Evolutionary conservation across 2,329 filamentous ascomycete genomes (phyloP).

Genomic region (Pyrenophora graminea): DNA sequence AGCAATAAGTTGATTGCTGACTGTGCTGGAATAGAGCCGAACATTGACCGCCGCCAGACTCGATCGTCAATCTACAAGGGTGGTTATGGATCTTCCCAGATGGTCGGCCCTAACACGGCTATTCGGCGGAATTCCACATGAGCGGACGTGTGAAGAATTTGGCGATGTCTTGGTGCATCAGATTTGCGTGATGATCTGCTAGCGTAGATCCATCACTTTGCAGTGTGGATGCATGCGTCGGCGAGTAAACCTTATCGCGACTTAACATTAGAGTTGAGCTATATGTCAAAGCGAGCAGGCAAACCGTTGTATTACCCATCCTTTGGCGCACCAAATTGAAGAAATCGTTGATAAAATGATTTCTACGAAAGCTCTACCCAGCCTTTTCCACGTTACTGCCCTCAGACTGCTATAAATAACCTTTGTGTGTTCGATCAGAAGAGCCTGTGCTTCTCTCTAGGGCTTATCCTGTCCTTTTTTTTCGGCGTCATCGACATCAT

Average conservation of each 20-base stretch:
- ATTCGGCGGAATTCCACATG: neutral
- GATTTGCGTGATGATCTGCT: neutral
- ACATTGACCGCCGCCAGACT: neutral
- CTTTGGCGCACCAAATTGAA: too few relatives aligned
- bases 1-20: neutral
- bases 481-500: too few relatives aligned
- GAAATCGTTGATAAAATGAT: too few relatives aligned
- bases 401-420: neutral
- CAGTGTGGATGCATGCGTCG: slow-evolving; percentile 1
- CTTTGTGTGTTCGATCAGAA: neutral
- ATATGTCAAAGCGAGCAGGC: neutral
- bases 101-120: slow-evolving; percentile 2
- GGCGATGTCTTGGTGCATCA: neutral
- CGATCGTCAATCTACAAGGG: slow-evolving; percentile 2
- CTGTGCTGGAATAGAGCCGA: neutral
- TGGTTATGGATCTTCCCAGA: neutral
- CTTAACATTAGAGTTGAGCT: neutral
- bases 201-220: slow-evolving; percentile 2
- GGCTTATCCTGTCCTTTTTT: too few relatives aligned
- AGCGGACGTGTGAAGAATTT: neutral
- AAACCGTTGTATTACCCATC: neutral
- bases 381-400: too few relatives aligned
- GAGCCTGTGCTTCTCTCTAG: too few relatives aligned
- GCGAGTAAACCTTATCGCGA: neutral
- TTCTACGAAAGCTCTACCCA: too few relatives aligned